Evolutionary conservation across 148 eudicot species (phyloP).

Genomic region (Silene uniflora): DNA sequence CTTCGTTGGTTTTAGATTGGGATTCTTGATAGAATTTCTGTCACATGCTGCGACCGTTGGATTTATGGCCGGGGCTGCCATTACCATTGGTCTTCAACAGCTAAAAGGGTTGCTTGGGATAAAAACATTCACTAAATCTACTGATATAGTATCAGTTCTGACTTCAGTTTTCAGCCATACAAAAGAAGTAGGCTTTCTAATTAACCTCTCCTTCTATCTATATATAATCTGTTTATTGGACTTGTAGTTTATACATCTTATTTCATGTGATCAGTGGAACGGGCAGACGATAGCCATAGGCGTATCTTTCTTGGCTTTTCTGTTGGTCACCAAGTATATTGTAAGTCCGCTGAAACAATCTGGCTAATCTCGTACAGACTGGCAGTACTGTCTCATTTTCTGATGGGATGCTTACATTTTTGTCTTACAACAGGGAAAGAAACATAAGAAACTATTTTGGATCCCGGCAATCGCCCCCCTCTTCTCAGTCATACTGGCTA

Average conservation of each 20-base stretch:
- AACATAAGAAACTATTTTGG: conserved; percentile 72
- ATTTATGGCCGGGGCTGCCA: conserved; percentile 91
- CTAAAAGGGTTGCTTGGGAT: conserved; percentile 85
- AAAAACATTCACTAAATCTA: conserved; percentile 55
- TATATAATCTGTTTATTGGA: background rate
- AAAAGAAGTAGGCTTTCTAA: conserved; percentile 44
- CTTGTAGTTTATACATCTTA: background rate
- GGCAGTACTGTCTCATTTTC: background rate
- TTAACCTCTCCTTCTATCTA: background rate
- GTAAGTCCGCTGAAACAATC: conserved; percentile 34
- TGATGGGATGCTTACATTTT: background rate
- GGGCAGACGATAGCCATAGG: conserved; percentile 77
- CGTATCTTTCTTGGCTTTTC: conserved; percentile 62
- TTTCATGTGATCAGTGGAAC: conserved; percentile 59
- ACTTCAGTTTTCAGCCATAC: conserved; percentile 45
- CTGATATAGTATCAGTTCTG: conserved; percentile 74
- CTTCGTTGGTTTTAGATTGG: conserved; percentile 44
- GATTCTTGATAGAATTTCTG: conserved; percentile 77
- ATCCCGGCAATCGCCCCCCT: conserved; percentile 85
- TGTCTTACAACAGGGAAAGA: conserved; percentile 57
- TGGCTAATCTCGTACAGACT: too few species aligned
- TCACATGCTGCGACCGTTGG: conserved; percentile 96
- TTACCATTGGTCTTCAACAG: conserved; percentile 85
- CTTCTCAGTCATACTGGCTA: conserved; percentile 63
- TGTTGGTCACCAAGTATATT: conserved; percentile 59